Percentiles rank a stretch among this genome's conserved stretches.
Conservation (phyloP, 23 red algal species). For the Cyanidioschyzon merolae region DNA sequence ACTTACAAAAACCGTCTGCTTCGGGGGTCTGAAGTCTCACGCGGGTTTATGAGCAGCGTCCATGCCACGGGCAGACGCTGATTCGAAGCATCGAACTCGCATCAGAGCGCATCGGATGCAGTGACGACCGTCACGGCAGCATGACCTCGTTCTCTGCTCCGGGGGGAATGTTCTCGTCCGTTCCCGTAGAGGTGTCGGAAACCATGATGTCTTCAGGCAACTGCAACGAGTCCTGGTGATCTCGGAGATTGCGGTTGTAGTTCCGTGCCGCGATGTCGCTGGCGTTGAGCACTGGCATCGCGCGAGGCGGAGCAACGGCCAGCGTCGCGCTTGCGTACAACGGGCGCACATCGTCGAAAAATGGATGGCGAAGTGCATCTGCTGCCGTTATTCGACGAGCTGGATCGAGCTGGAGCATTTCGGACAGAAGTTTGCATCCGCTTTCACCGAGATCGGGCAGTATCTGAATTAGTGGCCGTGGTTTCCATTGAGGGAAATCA, state of each 20-base stretch:
- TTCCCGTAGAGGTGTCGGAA: not conserved
- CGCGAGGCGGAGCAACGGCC: not conserved
- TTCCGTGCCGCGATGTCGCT: not conserved
- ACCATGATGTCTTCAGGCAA: not conserved
- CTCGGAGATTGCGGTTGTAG: not conserved
- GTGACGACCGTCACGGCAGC: not conserved
- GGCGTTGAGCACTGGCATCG: not conserved
- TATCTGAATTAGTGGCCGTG: conserved; percentile 28
- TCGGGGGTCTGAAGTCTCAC: no score
- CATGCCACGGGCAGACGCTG: no score
- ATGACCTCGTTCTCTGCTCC: not conserved
- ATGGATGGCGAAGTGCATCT: conserved; percentile 61
- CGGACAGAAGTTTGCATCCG: conserved; percentile 39
- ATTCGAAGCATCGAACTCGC: no score
- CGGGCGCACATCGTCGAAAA: conserved; percentile 82
- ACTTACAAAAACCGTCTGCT: no score
- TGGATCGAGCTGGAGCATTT: conserved; percentile 69
- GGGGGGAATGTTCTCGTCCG: not conserved
- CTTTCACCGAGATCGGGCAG: conserved; percentile 50
- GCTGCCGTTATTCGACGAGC: conserved; percentile 51
- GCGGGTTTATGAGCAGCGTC: no score
- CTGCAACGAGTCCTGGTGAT: not conserved
- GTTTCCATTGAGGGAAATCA: conserved; percentile 85
- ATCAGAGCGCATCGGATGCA: no score
- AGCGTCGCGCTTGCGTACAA: conserved; percentile 29